These are phyloP conservation scores for Trichoderma asperellum DNA, from an alignment of 2,329 filamentous ascomycete genomes.

Conservation along the genomic window DNA sequence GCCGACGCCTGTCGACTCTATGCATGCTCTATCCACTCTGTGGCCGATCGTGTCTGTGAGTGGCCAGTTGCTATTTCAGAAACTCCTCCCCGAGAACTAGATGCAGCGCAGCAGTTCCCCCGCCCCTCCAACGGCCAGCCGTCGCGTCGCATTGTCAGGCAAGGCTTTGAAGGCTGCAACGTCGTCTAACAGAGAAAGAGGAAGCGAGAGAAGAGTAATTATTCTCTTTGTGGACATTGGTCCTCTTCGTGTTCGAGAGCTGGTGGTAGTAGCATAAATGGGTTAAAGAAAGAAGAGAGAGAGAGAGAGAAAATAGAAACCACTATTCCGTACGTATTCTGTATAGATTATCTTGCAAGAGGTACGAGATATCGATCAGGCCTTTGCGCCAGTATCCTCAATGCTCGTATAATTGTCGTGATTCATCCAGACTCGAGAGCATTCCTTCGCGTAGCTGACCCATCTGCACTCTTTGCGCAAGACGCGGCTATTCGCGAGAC, in stretches of 20 bases:
- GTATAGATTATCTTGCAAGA: not conserved
- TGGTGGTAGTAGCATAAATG: not conserved
- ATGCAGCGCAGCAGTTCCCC: conserved; percentile 22
- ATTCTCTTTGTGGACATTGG: not conserved
- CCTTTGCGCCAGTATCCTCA: not conserved
- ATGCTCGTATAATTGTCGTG: not conserved
- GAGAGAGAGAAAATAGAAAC: not conserved
- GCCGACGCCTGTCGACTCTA: conserved; percentile 57
- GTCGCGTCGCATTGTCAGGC: conserved; percentile 17
- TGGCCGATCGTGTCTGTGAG: conserved; percentile 28
- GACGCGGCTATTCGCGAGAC: conserved; percentile 26
- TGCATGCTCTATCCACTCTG: conserved; percentile 49
- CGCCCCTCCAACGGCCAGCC: conserved; percentile 18
- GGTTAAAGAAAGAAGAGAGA: not conserved
- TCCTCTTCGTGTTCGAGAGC: not conserved
- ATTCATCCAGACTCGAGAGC: not conserved
- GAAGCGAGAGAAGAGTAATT: not conserved
- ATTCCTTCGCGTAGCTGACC: conserved; percentile 17
- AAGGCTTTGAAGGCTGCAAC: not conserved
- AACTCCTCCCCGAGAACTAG: conserved; percentile 26
- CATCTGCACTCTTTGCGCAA: conserved; percentile 21
- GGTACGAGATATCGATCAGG: not conserved
- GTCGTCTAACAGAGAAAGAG: not conserved
- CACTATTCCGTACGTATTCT: not conserved
- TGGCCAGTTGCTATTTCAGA: conserved; percentile 27